Percentiles rank a stretch among this genome's conserved stretches.
These are phyloP conservation scores for Multifurca ochricompacta DNA, from an alignment of 768 basidiomycete genomes.

Conservation along the genomic window DNA sequence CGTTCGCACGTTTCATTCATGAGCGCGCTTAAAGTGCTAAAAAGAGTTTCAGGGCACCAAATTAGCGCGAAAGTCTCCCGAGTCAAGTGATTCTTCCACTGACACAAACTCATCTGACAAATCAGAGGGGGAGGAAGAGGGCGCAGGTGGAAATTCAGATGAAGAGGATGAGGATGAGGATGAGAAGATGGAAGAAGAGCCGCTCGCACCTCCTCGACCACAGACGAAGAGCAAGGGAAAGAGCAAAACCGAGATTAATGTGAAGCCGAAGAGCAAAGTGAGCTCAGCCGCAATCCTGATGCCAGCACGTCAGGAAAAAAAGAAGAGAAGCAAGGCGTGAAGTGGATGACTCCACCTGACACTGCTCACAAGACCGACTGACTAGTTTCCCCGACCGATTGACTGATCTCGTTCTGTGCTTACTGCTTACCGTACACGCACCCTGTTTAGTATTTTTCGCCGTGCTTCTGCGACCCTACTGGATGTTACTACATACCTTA, in stretches of 20 bases:
- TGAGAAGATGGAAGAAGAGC: conserved; percentile 29
- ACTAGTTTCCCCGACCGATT: conserved; percentile 6
- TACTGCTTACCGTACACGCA: not conserved
- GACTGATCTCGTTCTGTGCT: not conserved
- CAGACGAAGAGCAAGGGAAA: conserved; percentile 26
- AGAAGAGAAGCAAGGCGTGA: conserved; percentile 38
- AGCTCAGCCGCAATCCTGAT: not conserved
- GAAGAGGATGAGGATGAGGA: conserved; percentile 32
- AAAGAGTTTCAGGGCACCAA: not conserved
- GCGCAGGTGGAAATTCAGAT: conserved; percentile 17
- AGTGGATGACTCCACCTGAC: conserved; percentile 24
- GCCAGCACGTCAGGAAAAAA: conserved; percentile 30
- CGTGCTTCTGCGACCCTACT: conserved; percentile 4
- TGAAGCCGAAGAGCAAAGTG: conserved; percentile 8
- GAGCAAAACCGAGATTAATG: not conserved
- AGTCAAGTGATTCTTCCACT: conserved; percentile 10
- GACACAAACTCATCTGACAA: conserved; percentile 8
- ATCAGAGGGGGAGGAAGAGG: conserved; percentile 11
- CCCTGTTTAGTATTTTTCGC: conserved; percentile 6
- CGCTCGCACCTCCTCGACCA: conserved; percentile 21
- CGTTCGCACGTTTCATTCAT: not conserved
- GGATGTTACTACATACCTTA: conserved; percentile 19
- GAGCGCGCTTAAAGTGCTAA: not conserved
- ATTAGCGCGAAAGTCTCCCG: conserved; percentile 4
- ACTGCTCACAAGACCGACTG: conserved; percentile 7